These are phyloP conservation scores for Hirsutella rhossiliensis DNA, from an alignment of 2,329 filamentous ascomycete species.

Conservation along the genomic window DNA sequence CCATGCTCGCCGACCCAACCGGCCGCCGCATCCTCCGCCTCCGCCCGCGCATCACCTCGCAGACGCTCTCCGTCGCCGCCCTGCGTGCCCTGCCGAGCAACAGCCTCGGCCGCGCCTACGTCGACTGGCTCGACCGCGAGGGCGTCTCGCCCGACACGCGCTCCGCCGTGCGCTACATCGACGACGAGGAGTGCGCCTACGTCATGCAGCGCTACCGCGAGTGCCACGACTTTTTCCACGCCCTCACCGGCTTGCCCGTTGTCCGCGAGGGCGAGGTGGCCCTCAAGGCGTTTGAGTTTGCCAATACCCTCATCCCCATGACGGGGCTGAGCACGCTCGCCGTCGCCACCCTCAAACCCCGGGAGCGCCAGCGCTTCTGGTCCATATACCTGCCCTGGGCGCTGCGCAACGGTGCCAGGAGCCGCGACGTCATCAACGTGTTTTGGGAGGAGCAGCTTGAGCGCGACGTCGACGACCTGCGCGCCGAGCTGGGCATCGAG, in stretches of 20 bases:
- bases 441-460: conserved; percentile 96
- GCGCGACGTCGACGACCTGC: conserved; percentile 66
- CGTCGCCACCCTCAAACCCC: conserved; percentile 73
- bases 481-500: conserved; percentile 70
- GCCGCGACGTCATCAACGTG: conserved; percentile 80
- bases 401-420: conserved; percentile 63
- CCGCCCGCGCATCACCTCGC: conserved; percentile 75
- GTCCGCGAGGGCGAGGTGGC: conserved; percentile 94
- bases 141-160: conserved; percentile 88
- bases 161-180: conserved; percentile 72
- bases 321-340: conserved; percentile 78
- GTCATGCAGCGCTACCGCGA: conserved; percentile 98
- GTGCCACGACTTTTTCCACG: conserved; percentile 96
- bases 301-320: conserved; percentile 91
- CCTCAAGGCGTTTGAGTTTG: conserved; percentile 96
- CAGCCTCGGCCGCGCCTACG: conserved; percentile 73
- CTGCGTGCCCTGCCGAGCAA: conserved; percentile 62
- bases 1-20: conserved; percentile 75
- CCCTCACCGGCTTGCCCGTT: conserved; percentile 78
- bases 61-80: conserved; percentile 51
- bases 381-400: conserved; percentile 82
- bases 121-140: conserved; percentile 84
- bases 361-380: conserved; percentile 66
- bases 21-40: conserved; percentile 86
- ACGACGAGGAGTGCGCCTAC: conserved; percentile 91